Conservation (phyloP, 2,329 filamentous ascomycete species). For the Thielaviopsis euricoi region DNA sequence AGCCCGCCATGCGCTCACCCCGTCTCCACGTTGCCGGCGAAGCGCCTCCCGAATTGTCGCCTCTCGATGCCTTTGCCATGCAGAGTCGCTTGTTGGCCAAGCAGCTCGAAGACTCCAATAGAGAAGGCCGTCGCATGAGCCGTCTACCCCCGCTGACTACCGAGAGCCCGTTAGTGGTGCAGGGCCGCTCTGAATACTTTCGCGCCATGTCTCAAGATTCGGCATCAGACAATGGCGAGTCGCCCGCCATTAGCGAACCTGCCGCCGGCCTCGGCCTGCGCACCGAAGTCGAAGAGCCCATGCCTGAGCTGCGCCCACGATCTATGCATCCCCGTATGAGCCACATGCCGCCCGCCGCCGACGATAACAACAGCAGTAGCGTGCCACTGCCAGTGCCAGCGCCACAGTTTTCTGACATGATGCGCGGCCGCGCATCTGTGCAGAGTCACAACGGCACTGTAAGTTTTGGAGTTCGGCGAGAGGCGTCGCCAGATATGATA, state of each 20-base stretch:
- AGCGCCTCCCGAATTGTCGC: constrained; percentile 76
- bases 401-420: constrained; percentile 9
- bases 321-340: constrained; percentile 66
- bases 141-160: constrained; percentile 69
- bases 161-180: constrained; percentile 60
- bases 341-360: constrained; percentile 32
- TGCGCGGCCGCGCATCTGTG: constrained; percentile 6
- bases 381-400: constrained; percentile 3
- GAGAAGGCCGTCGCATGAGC: constrained; percentile 64
- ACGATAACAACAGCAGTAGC: constrained; percentile 18
- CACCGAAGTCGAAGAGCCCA: constrained; percentile 41
- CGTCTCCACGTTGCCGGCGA: constrained; percentile 64
- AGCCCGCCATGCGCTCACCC: constrained; percentile 48
- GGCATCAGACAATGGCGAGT: constrained; percentile 19
- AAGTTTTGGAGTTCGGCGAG: constrained; percentile 37
- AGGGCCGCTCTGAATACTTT: constrained; percentile 66
- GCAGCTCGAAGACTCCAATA: constrained; percentile 66
- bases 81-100: constrained; percentile 78
- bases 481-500: constrained; percentile 34
- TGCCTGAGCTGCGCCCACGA: constrained; percentile 40
- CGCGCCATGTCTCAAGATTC: constrained; percentile 54
- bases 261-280: constrained; percentile 29
- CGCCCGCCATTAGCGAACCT: constrained; percentile 14
- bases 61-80: constrained; percentile 84
- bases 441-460: constrained; percentile 2